phyloP scores from a whole-genome alignment of 495 filamentous ascomycete genomes.

The Neurospora sp. region DNA sequence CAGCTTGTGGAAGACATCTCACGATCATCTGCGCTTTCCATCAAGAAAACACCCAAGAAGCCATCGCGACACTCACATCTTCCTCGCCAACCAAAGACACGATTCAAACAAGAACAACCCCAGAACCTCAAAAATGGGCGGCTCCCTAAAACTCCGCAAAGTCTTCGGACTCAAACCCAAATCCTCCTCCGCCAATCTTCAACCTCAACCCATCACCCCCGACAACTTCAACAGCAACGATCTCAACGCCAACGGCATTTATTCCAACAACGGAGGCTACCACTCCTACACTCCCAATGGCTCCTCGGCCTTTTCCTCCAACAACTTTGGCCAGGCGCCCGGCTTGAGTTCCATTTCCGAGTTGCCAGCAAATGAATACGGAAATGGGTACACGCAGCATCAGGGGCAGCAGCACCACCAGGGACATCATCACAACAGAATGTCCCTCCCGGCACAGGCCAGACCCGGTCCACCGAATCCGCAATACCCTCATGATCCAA shows the following conservation, averaged over 20 bases:
- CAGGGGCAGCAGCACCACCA: not conserved
- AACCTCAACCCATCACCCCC: not conserved
- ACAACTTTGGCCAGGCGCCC: not conserved
- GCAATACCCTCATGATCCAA: not conserved
- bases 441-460: not conserved
- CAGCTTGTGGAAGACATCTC: not conserved
- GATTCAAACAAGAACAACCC: not conserved
- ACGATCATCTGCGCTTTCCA: not conserved
- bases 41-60: not conserved
- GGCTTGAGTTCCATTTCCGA: not conserved
- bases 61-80: not conserved
- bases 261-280: not conserved
- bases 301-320: not conserved
- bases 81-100: not conserved
- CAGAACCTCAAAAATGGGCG: not conserved
- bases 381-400: not conserved
- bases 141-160: not conserved
- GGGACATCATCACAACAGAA: not conserved
- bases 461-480: not conserved
- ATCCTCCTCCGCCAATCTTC: not conserved
- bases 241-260: not conserved
- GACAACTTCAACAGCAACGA: not conserved
- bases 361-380: not conserved
- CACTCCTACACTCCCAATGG: not conserved
- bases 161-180: not conserved